Evolutionary conservation across 306 rosid genomes (phyloP).

Genomic region (Pueraria montana): DNA sequence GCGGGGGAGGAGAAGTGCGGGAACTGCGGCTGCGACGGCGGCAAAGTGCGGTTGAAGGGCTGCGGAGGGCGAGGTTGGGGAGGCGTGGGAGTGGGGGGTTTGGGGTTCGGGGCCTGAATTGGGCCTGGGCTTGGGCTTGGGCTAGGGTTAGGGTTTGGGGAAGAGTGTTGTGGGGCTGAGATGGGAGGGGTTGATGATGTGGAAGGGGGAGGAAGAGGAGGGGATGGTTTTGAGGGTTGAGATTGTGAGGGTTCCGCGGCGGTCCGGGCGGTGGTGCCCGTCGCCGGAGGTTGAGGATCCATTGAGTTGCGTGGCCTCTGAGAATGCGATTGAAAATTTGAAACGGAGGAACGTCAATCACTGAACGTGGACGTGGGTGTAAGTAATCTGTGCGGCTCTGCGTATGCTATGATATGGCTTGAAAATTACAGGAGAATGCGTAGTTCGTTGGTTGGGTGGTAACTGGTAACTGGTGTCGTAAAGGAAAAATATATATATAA

Average conservation of each 20-base stretch:
- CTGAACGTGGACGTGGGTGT: background rate
- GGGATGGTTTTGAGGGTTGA: slow-evolving; percentile 32
- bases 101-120: slow-evolving; percentile 58
- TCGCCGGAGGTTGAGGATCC: slow-evolving; percentile 60
- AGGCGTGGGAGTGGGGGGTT: slow-evolving; percentile 42
- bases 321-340: background rate
- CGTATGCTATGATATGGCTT: background rate
- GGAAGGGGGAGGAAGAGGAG: slow-evolving; percentile 45
- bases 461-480: background rate
- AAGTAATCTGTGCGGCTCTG: background rate
- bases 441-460: background rate
- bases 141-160: slow-evolving; percentile 49
- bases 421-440: background rate
- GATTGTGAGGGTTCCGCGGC: slow-evolving; percentile 49
- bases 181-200: slow-evolving; percentile 52
- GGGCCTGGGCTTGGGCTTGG: slow-evolving; percentile 17
- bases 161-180: slow-evolving; percentile 34
- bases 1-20: slow-evolving; percentile 62
- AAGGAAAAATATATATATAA: too few relatives aligned
- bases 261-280: slow-evolving; percentile 43
- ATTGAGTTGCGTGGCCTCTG: slow-evolving; percentile 13
- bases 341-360: background rate
- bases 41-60: slow-evolving; percentile 60
- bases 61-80: slow-evolving; percentile 65
- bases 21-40: slow-evolving; percentile 57